Evolutionary conservation across 371 early-diverging fungal genomes (phyloP).

Genomic region (Zancudomyces culisetae): DNA sequence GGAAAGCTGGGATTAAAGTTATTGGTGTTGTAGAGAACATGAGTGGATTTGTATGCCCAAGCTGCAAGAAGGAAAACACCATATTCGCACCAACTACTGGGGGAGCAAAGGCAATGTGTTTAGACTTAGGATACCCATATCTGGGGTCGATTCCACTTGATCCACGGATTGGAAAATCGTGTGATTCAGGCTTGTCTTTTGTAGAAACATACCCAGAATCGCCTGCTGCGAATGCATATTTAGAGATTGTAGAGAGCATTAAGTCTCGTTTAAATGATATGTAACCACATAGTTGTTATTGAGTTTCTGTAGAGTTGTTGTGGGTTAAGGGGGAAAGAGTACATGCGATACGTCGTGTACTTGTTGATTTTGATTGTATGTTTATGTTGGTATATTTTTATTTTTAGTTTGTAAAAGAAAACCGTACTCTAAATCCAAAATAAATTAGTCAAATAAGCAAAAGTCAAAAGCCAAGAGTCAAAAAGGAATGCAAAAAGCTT

Average conservation of each 20-base stretch:
- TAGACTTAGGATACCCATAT: constrained; percentile 49
- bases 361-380: too few species aligned
- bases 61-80: constrained; percentile 55
- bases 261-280: too few species aligned
- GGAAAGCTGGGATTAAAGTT: constrained; percentile 72
- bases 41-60: constrained; percentile 91
- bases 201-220: constrained; percentile 72
- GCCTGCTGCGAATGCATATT: constrained; percentile 61
- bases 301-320: too few species aligned
- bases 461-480: too few species aligned
- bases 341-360: too few species aligned
- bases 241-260: constrained; percentile 35
- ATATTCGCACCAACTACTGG: constrained; percentile 88
- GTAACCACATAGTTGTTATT: too few species aligned
- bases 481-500: too few species aligned
- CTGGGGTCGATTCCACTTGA: constrained; percentile 83
- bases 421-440: too few species aligned
- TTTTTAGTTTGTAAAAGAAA: too few species aligned
- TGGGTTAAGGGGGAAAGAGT: too few species aligned
- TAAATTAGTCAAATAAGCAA: too few species aligned
- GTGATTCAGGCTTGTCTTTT: constrained; percentile 74
- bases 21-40: constrained; percentile 98
- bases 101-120: constrained; percentile 63
- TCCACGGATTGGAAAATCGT: constrained; percentile 69
- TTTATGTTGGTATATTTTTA: too few species aligned